Conservation (phyloP, 305 asterid species). For the Andrographis paniculata region DNA sequence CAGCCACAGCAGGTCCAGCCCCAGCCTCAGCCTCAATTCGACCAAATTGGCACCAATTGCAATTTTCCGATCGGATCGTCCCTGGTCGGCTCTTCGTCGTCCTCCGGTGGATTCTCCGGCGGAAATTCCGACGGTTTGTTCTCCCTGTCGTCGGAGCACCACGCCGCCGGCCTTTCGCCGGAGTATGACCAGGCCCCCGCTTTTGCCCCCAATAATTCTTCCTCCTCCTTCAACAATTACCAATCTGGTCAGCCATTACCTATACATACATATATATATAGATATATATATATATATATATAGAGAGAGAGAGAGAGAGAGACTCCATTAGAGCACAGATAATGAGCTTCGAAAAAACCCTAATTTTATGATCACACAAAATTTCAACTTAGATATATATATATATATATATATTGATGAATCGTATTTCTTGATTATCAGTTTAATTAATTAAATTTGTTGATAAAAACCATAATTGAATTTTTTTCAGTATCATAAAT, state of each 20-base stretch:
- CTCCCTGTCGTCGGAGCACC: slow-evolving; percentile 19
- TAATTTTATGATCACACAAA: no score
- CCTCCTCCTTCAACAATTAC: no score
- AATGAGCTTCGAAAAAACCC: neutral
- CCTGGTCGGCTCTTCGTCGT: slow-evolving; percentile 17
- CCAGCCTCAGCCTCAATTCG: neutral
- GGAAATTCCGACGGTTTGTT: slow-evolving; percentile 14
- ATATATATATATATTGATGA: no score
- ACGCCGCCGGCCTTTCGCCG: slow-evolving; percentile 20
- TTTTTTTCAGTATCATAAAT: no score
- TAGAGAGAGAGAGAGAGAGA: no score
- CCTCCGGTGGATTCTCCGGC: neutral
- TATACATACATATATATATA: no score
- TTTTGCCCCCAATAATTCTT: slow-evolving; percentile 18
- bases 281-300: no score
- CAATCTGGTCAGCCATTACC: slow-evolving; percentile 31
- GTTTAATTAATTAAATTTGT: no score
- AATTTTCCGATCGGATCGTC: neutral
- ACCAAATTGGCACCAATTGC: neutral
- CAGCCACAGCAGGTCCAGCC: slow-evolving; percentile 5
- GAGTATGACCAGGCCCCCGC: slow-evolving; percentile 30
- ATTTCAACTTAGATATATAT: no score
- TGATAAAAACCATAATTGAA: no score
- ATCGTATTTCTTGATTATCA: no score
- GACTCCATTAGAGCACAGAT: no score